phyloP scores from a whole-genome alignment of 2,329 filamentous ascomycete genomes.

The Aspergillus aculeatus region DNA sequence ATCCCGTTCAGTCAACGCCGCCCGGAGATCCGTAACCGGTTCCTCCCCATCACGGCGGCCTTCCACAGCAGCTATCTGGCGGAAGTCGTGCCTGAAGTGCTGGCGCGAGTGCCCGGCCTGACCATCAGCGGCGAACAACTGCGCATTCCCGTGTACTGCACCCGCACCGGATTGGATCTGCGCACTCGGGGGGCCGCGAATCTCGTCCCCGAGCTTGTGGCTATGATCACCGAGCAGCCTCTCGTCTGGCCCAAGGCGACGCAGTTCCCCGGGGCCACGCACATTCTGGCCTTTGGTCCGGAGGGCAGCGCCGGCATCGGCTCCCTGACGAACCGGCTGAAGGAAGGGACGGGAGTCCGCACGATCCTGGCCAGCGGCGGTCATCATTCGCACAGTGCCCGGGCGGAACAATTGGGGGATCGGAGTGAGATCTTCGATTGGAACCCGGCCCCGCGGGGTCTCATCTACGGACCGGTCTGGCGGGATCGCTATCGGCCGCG shows the following conservation, averaged over 20 bases:
- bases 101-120: constrained; percentile 11
- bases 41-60: constrained; percentile 41
- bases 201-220: constrained; percentile 3
- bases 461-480: no score
- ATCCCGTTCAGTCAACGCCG: constrained; percentile 32
- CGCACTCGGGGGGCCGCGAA: background rate
- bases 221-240: constrained; percentile 1
- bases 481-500: background rate
- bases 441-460: no score
- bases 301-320: constrained; percentile 31
- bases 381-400: no score
- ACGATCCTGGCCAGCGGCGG: constrained; percentile 21
- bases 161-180: background rate
- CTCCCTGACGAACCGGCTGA: constrained; percentile 26
- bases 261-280: constrained; percentile 28
- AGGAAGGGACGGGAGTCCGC: constrained; percentile 32
- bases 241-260: constrained; percentile 67
- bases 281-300: constrained; percentile 37
- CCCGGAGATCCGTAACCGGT: constrained; percentile 24
- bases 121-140: constrained; percentile 25
- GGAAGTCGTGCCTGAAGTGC: constrained; percentile 19
- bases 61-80: constrained; percentile 39
- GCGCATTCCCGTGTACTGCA: constrained; percentile 4
- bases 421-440: no score
- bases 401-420: no score